These are phyloP conservation scores for Citrullus mucosospermus DNA, from an alignment of 306 rosid genomes.

Conservation along the genomic window DNA sequence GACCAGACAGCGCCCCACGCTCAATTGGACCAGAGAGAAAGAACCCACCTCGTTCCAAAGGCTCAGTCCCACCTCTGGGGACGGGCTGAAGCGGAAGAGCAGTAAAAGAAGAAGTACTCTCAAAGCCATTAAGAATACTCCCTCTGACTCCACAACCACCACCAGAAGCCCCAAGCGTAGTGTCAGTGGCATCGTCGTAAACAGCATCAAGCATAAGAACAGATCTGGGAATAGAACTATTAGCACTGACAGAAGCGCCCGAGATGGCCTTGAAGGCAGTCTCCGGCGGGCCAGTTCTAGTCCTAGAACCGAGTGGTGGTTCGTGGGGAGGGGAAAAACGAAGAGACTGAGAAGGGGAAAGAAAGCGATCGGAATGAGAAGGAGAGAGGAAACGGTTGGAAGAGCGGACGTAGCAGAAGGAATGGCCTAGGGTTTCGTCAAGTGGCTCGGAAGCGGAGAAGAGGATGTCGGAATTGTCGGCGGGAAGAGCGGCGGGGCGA, in stretches of 20 bases:
- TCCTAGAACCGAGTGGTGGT: neutral
- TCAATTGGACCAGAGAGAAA: constrained; percentile 94
- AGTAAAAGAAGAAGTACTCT: constrained; percentile 64
- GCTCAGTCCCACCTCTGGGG: constrained; percentile 48
- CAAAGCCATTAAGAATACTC: constrained; percentile 61
- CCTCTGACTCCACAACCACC: constrained; percentile 32
- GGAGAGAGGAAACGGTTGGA: constrained; percentile 80
- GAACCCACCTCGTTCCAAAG: constrained; percentile 58
- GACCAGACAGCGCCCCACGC: constrained; percentile 78
- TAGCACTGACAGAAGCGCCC: constrained; percentile 95
- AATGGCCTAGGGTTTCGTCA: constrained; percentile 98
- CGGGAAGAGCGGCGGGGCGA: constrained; percentile 23
- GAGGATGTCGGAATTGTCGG: constrained; percentile 25
- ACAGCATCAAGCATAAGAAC: constrained; percentile 52
- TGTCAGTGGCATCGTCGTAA: constrained; percentile 38
- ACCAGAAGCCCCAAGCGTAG: constrained; percentile 15
- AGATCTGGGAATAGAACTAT: constrained; percentile 63
- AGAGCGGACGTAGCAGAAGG: constrained; percentile 85
- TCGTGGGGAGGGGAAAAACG: constrained; percentile 80
- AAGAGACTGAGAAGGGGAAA: constrained; percentile 67
- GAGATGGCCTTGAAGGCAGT: constrained; percentile 76
- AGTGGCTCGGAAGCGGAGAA: constrained; percentile 46
- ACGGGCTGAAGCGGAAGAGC: constrained; percentile 87
- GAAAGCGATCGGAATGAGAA: constrained; percentile 68
- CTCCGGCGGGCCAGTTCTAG: constrained; percentile 49